Conservation (phyloP, 176 grass and related monocot species). For the Oryza australiensis region DNA sequence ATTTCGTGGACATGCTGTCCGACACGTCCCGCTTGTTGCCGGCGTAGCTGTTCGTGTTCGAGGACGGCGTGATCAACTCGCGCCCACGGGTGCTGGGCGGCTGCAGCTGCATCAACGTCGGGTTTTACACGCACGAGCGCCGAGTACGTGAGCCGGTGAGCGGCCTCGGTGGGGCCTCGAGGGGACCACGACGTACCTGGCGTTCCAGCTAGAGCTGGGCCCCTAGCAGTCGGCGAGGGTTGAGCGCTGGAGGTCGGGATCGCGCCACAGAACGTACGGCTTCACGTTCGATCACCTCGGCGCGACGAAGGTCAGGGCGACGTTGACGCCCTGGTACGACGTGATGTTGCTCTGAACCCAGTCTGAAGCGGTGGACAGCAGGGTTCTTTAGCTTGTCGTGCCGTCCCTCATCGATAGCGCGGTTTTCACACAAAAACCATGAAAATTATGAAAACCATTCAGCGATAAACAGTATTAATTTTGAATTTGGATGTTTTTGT, state of each 20-base stretch:
- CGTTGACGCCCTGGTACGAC: no score
- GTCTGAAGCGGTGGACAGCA: no score
- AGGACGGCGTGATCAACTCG: slow-evolving; percentile 85
- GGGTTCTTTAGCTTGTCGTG: no score
- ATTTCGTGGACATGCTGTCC: slow-evolving; percentile 55
- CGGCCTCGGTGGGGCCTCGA: slow-evolving; percentile 47
- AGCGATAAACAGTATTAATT: no score
- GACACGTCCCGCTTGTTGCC: slow-evolving; percentile 55
- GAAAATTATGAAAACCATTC: no score
- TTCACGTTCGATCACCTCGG: slow-evolving; percentile 72
- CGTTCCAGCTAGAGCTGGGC: slow-evolving; percentile 51
- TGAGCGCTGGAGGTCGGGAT: slow-evolving; percentile 61
- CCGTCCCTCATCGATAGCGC: no score
- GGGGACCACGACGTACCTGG: slow-evolving; percentile 49
- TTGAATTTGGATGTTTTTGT: no score
- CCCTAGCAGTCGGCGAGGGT: slow-evolving; percentile 60
- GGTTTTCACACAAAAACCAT: no score
- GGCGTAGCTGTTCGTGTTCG: slow-evolving; percentile 72
- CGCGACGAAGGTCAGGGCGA: slow-evolving; percentile 68
- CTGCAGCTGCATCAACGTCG: slow-evolving; percentile 84
- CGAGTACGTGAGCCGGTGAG: slow-evolving; percentile 50
- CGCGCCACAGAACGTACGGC: slow-evolving; percentile 54
- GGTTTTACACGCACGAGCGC: slow-evolving; percentile 76
- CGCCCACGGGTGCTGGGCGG: slow-evolving; percentile 78
- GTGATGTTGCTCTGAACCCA: no score